A percentile compares a stretch with the other conserved stretches of the same genome.
phyloP scores from a whole-genome alignment of 2,329 filamentous ascomycete genomes.

The Remersonia thermophila region DNA sequence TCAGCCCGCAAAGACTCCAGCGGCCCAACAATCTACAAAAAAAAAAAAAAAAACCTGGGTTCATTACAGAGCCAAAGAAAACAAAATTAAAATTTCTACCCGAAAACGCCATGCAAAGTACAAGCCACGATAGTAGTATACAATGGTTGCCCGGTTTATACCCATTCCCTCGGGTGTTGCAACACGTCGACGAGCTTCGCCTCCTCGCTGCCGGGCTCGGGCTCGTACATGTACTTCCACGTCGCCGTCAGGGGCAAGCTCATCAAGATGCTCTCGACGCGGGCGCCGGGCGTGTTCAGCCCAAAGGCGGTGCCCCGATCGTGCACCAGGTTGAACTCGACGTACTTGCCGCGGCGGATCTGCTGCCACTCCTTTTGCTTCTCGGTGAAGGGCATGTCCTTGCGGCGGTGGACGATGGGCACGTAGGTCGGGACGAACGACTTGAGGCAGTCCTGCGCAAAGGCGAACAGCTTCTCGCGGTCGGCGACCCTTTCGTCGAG shows the following conservation, averaged over 20 bases:
- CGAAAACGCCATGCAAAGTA: no score
- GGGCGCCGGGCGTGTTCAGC: constrained; percentile 77
- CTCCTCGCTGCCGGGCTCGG: constrained; percentile 63
- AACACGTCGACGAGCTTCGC: constrained; percentile 66
- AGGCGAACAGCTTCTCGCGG: constrained; percentile 80
- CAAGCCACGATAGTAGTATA: no score
- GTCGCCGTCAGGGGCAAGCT: constrained; percentile 83
- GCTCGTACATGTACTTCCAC: constrained; percentile 94
- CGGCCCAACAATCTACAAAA: no score
- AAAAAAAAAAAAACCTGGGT: no score
- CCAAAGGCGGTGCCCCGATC: constrained; percentile 93
- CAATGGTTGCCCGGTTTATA: constrained; percentile 26
- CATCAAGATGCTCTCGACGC: constrained; percentile 96
- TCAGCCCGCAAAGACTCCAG: no score
- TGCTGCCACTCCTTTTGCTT: constrained; percentile 95
- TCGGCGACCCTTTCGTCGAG: constrained; percentile 78
- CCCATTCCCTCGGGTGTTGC: constrained; percentile 53
- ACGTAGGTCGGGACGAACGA: constrained; percentile 86
- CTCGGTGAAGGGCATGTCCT: constrained; percentile 81
- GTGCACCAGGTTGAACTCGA: constrained; percentile 97
- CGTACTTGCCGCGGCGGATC: constrained; percentile 82
- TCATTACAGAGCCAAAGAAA: no score
- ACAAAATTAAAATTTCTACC: no score
- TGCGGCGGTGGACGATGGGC: constrained; percentile 76
- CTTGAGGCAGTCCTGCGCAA: constrained; percentile 71